Percentiles rank a stretch among this genome's conserved stretches.
These are phyloP conservation scores for Amylostereum chailletii DNA, from an alignment of 1,284 basidiomycete genomes.

Conservation along the genomic window DNA sequence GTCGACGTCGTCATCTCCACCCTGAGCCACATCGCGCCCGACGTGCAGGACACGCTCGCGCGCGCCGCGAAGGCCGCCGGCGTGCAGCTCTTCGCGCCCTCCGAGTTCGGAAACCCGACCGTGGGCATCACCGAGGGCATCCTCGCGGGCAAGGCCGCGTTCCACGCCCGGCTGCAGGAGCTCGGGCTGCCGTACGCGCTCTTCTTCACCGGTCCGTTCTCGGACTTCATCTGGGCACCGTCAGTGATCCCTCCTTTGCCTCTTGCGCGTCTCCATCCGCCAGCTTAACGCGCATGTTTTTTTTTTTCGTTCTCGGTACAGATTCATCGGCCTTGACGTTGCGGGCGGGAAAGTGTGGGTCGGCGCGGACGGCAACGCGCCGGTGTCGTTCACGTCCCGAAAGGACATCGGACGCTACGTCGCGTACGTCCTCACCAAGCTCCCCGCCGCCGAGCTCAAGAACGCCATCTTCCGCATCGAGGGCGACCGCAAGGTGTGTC, in stretches of 20 bases:
- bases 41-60: constrained; percentile 15
- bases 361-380: constrained; percentile 21
- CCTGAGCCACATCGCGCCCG: constrained; percentile 7
- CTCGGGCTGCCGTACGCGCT: constrained; percentile 10
- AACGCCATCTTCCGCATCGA: constrained; percentile 26
- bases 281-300: background rate
- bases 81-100: constrained; percentile 22
- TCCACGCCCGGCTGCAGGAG: constrained; percentile 7
- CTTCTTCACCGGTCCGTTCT: constrained; percentile 9
- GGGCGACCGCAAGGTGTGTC: constrained; percentile 21
- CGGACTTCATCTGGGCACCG: constrained; percentile 5
- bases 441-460: constrained; percentile 21
- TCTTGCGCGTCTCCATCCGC: background rate
- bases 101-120: constrained; percentile 18
- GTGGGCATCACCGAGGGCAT: constrained; percentile 6
- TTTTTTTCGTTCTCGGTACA: background rate
- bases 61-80: constrained; percentile 19
- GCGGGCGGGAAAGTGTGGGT: constrained; percentile 20
- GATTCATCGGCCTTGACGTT: constrained; percentile 14
- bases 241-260: constrained; percentile 2
- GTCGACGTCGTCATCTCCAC: constrained; percentile 20
- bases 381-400: constrained; percentile 23
- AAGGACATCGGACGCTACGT: constrained; percentile 27
- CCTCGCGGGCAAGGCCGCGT: constrained; percentile 5
- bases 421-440: constrained; percentile 24